Base-by-base conservation (phyloP, 139 green algal genomes). In the Coelastrella sp. region DNA sequence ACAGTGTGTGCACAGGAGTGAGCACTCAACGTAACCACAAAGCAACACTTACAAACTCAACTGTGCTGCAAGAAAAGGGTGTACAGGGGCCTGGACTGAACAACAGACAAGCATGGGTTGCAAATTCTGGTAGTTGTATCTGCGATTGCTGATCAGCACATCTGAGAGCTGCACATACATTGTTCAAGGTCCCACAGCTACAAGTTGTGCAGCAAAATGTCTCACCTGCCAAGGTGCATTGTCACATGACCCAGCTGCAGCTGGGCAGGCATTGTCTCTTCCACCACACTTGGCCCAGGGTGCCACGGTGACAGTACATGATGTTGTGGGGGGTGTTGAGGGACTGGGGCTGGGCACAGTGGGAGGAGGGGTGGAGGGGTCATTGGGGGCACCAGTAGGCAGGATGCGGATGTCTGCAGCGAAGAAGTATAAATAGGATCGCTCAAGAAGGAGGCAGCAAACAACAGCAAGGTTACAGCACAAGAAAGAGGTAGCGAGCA, bases 401-500 rank as follows among this genome's bases (percentile, higher is more conserved):
- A 62, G 23, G 23, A 78, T 78, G 68, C 68, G 68, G 41, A 78
- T 60, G 40, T 78, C 68, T 78, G 68, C 68, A 78, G 38, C 25
- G 64, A 7, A 45, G 30, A 13, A 73, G 64, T 11, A n/a, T 13
- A 11, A 48, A 34, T 34, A 48, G 32, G 11, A 59, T 9, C 48
- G 48, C 48, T 59, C 11, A 59, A 59, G 11, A 15, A 59, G 9
- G 9, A 59, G 48, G 48, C 48, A 59, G 48, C n/a, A n/a, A n/a
- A n/a, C n/a, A n/a, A n/a, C n/a, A n/a, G n/a, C n/a, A n/a, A n/a
- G n/a, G n/a, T n/a, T n/a, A n/a, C n/a, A n/a, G n/a, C n/a, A n/a
- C n/a, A n/a, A n/a, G n/a, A n/a, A n/a, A n/a, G n/a, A n/a, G n/a
- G n/a, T n/a, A n/a, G n/a, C n/a, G n/a, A n/a, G n/a, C n/a, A n/a